phyloP scores from a whole-genome alignment of 2,329 filamentous ascomycete species.

The Arthroderma sp. region DNA sequence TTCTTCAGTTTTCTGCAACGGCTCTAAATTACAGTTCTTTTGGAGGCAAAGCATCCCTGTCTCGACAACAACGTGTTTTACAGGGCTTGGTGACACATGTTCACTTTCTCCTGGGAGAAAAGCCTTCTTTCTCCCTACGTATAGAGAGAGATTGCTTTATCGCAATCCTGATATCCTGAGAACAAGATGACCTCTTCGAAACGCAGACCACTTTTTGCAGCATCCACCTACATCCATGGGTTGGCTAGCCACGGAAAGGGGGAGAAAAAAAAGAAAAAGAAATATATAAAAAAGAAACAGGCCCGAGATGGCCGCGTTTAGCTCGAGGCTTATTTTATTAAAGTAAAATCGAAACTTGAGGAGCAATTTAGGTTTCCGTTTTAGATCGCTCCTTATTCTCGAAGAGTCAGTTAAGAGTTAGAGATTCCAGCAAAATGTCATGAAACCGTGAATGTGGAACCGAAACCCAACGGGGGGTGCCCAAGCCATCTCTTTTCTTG shows the following conservation, averaged over 20 bases:
- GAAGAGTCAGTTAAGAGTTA: not conserved
- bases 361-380: not conserved
- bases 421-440: not conserved
- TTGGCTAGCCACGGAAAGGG: not conserved
- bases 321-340: not conserved
- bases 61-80: not conserved
- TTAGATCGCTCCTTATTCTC: not conserved
- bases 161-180: not conserved
- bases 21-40: slow-evolving; percentile 3
- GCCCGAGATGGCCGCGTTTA: not conserved
- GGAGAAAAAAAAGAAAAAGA: not conserved
- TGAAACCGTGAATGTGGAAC: not conserved
- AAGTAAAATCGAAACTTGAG: not conserved
- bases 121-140: not conserved
- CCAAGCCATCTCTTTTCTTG: not conserved
- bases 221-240: not conserved
- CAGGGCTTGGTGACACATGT: not conserved
- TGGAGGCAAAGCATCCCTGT: not conserved
- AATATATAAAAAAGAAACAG: not conserved
- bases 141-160: not conserved
- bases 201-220: not conserved
- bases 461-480: not conserved
- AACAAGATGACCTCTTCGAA: not conserved
- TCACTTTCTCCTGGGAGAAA: not conserved
- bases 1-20: slow-evolving; percentile 2